Base-by-base conservation (phyloP, 768 basidiomycete species). In the Solioccasus polychromus region DNA sequence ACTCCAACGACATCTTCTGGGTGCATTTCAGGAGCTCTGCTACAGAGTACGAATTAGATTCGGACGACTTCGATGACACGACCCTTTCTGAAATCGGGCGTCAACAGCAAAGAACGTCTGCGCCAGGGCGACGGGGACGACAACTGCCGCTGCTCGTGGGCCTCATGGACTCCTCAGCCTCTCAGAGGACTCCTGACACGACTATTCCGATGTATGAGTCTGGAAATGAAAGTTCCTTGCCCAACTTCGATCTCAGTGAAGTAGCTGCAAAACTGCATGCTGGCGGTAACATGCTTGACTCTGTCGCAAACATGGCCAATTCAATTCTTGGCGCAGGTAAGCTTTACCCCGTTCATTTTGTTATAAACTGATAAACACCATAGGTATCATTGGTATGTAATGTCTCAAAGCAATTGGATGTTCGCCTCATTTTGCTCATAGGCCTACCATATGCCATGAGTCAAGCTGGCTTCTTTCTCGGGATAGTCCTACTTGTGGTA, bases 301-400 rank as follows among this genome's bases (percentile, higher is more conserved):
- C 88, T 8, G 76, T 90, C 47, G 86, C 89, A 18, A 89, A 94
- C 63, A 96, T 96, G 95, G 88, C 92, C 18, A 97, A 98, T 62
- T 92, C 90, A 2, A 96, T 98, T 26, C 70, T 97, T 12, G 94
- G 94, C 34, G 94, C 94, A 60, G 93, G 92, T 80, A 67, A 70
- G 72, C 39, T 51, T 29, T 38, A 23, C 43, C 32, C 32, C 12
- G 7, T 35, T 20, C 18, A 9, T 40, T 6, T 45, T 29, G 8
- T 28, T 55, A 55, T 53, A 45, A 32, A 59, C 57, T 63, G 12
- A 46, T 31, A 14, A 49, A 41, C 8, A 24, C 36, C 30, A 26
- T 56, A 85, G 85, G 85, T 35, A 88, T 88, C 39, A 88, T 88
- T 47, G 87, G 86, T 87, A 65, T 55, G 72, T 52, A 10, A 24